These are phyloP conservation scores for Cunninghamia lanceolata DNA, from an alignment of 75 land plant genomes.

Conservation along the genomic window DNA sequence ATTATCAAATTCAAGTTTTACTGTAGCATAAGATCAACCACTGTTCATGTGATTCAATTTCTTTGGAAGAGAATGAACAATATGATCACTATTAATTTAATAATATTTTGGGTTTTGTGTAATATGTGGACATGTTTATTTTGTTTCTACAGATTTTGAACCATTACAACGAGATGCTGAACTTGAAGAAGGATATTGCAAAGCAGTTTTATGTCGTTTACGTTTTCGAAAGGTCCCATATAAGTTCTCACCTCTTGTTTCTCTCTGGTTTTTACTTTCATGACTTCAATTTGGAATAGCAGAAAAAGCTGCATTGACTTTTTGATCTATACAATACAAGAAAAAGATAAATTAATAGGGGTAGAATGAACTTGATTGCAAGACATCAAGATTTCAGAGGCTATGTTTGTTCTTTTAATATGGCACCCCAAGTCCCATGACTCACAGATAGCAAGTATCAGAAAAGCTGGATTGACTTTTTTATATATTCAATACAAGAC, in stretches of 20 bases:
- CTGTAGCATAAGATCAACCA: neutral
- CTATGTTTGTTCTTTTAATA: neutral
- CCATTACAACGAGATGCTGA: slow-evolving; percentile 77
- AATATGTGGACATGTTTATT: neutral
- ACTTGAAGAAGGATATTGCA: slow-evolving; percentile 87
- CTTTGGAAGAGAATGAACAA: neutral
- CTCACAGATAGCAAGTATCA: too few species aligned
- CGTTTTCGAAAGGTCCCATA: slow-evolving; percentile 96
- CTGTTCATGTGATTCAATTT: neutral
- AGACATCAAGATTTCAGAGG: neutral
- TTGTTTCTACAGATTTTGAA: slow-evolving; percentile 64
- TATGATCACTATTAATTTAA: neutral
- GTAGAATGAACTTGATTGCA: neutral
- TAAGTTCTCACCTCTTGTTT: neutral
- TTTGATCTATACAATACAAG: neutral
- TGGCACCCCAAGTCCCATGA: too few species aligned
- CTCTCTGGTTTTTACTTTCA: neutral
- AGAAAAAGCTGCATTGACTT: neutral
- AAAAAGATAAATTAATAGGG: neutral
- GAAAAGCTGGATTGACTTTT: neutral
- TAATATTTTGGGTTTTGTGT: neutral
- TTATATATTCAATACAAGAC: neutral
- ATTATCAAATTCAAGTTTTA: neutral
- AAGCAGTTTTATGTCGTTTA: slow-evolving; percentile 78
- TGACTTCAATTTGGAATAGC: neutral